Evolutionary conservation across 2,329 filamentous ascomycete genomes (phyloP).

Genomic region (Coniochaeta ligniaria): DNA sequence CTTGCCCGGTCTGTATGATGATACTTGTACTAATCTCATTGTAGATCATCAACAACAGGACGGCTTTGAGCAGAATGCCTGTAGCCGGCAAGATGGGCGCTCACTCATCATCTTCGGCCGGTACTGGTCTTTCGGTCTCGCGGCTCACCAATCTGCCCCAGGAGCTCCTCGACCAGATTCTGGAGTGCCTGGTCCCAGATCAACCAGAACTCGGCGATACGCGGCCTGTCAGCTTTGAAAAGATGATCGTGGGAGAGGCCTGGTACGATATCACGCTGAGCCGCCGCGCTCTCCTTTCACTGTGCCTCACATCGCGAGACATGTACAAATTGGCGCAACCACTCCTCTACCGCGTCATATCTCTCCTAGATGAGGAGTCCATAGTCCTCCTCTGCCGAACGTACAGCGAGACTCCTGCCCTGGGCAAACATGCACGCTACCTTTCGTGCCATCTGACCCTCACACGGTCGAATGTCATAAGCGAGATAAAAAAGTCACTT

Average conservation of each 20-base stretch:
- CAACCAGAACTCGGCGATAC: slow-evolving; percentile 18
- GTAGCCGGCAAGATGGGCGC: not conserved
- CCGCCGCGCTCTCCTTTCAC: slow-evolving; percentile 14
- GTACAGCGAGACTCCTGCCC: slow-evolving; percentile 10
- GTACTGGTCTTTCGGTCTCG: too few relatives aligned
- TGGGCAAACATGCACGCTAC: slow-evolving; percentile 12
- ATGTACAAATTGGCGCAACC: slow-evolving; percentile 11
- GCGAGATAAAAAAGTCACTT: slow-evolving; percentile 10
- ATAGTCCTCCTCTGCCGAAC: slow-evolving; percentile 17
- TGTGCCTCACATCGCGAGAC: slow-evolving; percentile 12
- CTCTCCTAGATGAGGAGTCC: slow-evolving; percentile 11
- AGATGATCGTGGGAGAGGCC: slow-evolving; percentile 14
- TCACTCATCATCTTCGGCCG: not conserved
- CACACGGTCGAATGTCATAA: slow-evolving; percentile 9
- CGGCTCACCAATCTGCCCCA: slow-evolving; percentile 5
- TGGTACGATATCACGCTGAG: slow-evolving; percentile 18
- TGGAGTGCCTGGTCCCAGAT: slow-evolving; percentile 14
- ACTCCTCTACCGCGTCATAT: slow-evolving; percentile 14
- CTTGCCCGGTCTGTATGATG: not conserved
- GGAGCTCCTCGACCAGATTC: slow-evolving; percentile 11
- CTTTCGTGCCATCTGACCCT: slow-evolving; percentile 17
- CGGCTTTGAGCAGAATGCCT: not conserved
- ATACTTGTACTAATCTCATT: not conserved
- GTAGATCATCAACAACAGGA: not conserved
- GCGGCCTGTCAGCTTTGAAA: slow-evolving; percentile 14